phyloP scores from a whole-genome alignment of 257 asterid species.

The Solanum piurae region DNA sequence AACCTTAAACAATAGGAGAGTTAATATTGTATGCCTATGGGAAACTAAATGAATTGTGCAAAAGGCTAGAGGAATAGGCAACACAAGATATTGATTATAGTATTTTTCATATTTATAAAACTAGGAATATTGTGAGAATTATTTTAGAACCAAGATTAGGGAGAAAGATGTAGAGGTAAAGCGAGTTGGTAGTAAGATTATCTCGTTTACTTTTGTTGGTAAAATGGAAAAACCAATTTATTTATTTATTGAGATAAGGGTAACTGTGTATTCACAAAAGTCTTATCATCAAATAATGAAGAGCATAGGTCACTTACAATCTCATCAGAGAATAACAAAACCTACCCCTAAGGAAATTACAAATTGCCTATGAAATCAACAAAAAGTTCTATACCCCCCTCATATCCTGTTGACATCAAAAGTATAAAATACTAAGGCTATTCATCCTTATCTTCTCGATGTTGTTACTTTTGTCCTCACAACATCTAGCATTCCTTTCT shows the following conservation, averaged over 20 bases:
- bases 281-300: not conserved
- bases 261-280: not conserved
- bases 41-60: not conserved
- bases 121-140: not conserved
- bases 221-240: not conserved
- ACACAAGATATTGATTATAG: not conserved
- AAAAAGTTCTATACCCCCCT: not conserved
- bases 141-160: not conserved
- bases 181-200: not conserved
- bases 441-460: not conserved
- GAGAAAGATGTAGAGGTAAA: not conserved
- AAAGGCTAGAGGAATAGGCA: not conserved
- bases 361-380: not conserved
- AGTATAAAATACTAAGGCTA: not conserved
- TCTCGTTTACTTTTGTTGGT: not conserved
- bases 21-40: too few relatives aligned
- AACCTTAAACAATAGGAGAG: not conserved
- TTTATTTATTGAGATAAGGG: not conserved
- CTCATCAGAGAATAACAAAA: not conserved
- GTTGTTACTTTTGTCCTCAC: not conserved
- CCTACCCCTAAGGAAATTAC: not conserved
- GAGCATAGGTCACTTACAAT: not conserved
- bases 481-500: not conserved
- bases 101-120: too few relatives aligned
- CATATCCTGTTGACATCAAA: not conserved